These are phyloP conservation scores for Carnegiea gigantea DNA, from an alignment of 179 eudicot genomes.

Conservation along the genomic window DNA sequence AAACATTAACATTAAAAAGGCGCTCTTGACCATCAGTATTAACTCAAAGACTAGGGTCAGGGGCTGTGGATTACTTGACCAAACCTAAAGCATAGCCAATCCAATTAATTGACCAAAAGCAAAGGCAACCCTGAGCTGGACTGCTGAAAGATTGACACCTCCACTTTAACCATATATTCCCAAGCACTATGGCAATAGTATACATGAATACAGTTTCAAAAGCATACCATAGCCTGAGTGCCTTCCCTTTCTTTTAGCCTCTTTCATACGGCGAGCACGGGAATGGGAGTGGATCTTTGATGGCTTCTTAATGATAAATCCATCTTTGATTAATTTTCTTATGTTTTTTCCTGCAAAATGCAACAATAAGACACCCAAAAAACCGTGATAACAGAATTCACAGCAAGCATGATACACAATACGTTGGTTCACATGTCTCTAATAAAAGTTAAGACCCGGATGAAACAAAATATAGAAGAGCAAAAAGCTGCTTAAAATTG, in stretches of 20 bases:
- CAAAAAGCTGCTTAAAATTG: neutral
- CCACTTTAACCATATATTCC: too few species aligned
- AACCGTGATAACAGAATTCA: neutral
- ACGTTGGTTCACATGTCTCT: neutral
- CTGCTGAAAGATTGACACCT: too few species aligned
- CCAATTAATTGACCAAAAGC: too few species aligned
- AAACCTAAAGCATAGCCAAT: too few species aligned
- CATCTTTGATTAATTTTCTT: conserved; percentile 87
- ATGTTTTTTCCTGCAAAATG: conserved; percentile 69
- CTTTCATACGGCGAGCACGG: conserved; percentile 90
- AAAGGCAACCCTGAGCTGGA: too few species aligned
- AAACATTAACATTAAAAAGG: too few species aligned
- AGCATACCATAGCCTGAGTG: conserved; percentile 83
- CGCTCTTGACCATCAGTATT: too few species aligned
- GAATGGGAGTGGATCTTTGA: conserved; percentile 87
- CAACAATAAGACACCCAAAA: neutral
- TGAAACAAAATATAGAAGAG: neutral
- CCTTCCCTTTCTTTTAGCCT: conserved; percentile 91
- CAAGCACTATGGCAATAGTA: neutral
- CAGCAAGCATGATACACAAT: neutral
- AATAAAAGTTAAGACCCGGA: neutral
- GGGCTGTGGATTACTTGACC: too few species aligned
- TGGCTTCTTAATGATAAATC: conserved; percentile 85
- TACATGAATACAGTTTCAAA: neutral
- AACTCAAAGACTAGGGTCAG: too few species aligned